Base-by-base conservation (phyloP, 164 flowering plant genomes). In the Cinnamomum chago region DNA sequence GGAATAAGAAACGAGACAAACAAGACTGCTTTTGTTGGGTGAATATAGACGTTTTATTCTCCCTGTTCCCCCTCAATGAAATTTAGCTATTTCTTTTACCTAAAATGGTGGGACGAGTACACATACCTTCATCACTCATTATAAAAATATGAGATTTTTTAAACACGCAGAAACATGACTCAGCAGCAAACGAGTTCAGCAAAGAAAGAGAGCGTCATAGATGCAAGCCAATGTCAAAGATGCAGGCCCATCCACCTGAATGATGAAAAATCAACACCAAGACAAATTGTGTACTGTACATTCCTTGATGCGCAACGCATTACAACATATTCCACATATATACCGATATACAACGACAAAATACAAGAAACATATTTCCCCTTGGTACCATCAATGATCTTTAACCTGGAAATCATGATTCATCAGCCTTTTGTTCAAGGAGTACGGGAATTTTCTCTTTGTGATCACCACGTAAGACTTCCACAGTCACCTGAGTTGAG, bases 381-480 rank as follows among this genome's bases (percentile, higher is more conserved):
- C 23, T 4, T 52, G 5, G 23, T n/a, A 14, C 73, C 65, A 58
- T 78, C 77, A 76, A 47, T n/a, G 35, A 55, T 58, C 65, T 30
- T 60, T 52, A 35, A 55, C 47, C 67, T n/a, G 62, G 50, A 23
- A 50, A 58, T 79, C 78, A 90, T 25, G 94, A 78, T 65, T 89
- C 98, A 62, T 91, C 97, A 11, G 95, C 84, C 83, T 91, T 94
- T 68, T 97, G 91, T 79, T 94, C 98, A 30, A 94, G 97, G n/a
- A 69, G 65, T 18, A 94, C 98, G 7, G 95, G 91, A 65, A 94
- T 84, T 81, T 91, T 92, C 85, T 92, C 98, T 80, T 83, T 83
- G 65, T 88, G 97, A 81, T 94, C 98, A 40, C 95, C 98, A 18
- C 98, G 95, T 75, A 94, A 81, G 10, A 94, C 98, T 84, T 94